Base-by-base conservation (phyloP, 306 rosid species). In the Quercus parvula region DNA sequence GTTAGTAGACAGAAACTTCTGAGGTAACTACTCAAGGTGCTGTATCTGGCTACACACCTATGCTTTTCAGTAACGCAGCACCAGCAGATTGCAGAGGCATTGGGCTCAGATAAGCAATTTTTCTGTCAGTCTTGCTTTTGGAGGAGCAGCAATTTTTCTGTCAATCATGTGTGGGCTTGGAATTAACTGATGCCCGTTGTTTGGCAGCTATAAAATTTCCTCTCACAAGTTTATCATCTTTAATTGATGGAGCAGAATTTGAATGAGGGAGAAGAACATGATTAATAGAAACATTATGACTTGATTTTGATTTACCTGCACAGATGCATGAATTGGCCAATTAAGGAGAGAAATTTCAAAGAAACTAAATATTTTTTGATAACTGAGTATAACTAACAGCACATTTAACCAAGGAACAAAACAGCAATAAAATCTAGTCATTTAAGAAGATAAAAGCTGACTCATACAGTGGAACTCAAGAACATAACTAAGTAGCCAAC, bases 71-170 rank as follows among this genome's bases (percentile, higher is more conserved):
- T 79, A 80, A 77, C 70, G 77, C 85, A 20, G 82, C 82, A 75
- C 79, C 71, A 46, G 75, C 78, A 59, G 82, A 82, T 80, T 86
- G 24, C 24, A 24, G 24, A 24, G 24, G 24, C 24, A 24, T 24
- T 24, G 24, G 24, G 24, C 24, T 24, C 41, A 86, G 80, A 78
- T 78, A 69, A 74, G 74, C 67, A 52, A 58, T 78, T 75, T 78
- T 83, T 75, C 83, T 71, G 71, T 85, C 92, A 56, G 75, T 78
- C 74, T 79, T 83, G 74, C 90, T 24, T 24, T 73, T 8, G 89
- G 85, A 56, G 89, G 88, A 71, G 92, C 97, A 20, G 86, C 86
- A 75, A 91, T 78, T 74, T 89, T 91, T 89, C 83, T 94, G 51
- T 77, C 33, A 30, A 30, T 55, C 81, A 67, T 56, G 58, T 77